A percentile compares a stretch with the other conserved stretches of the same genome.
phyloP scores from a whole-genome alignment of 805 yeast species.

The Candida loeiensis region DNA sequence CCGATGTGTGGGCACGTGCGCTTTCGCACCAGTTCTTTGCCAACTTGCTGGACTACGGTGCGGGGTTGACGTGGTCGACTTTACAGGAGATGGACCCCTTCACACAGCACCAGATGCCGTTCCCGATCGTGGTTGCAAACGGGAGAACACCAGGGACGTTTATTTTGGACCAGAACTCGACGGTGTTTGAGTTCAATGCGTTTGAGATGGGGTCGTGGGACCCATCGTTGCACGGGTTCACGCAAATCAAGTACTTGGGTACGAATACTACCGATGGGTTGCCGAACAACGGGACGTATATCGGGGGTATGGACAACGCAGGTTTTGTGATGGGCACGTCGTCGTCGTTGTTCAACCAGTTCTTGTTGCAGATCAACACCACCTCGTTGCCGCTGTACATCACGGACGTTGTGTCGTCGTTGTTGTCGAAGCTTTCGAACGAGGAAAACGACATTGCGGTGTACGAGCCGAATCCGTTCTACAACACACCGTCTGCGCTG shows the following conservation, averaged over 20 bases:
- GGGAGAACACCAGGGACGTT: constrained; percentile 24
- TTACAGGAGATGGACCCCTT: constrained; percentile 19
- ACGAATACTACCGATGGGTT: constrained; percentile 18
- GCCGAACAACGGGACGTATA: constrained; percentile 17
- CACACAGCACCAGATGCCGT: constrained; percentile 25
- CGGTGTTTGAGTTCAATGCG: constrained; percentile 25
- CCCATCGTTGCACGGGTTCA: constrained; percentile 22
- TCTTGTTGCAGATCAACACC: constrained; percentile 17
- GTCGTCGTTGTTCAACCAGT: constrained; percentile 25
- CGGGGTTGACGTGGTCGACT: constrained; percentile 23
- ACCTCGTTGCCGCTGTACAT: constrained; percentile 16
- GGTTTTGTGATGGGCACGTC: constrained; percentile 26
- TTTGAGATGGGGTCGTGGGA: constrained; percentile 30
- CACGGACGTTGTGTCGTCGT: constrained; percentile 18
- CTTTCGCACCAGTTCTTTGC: constrained; percentile 38
- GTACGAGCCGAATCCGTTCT: constrained; percentile 38
- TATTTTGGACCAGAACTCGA: constrained; percentile 24
- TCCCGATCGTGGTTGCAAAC: constrained; percentile 25
- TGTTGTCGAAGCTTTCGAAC: constrained; percentile 35
- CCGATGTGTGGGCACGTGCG: constrained; percentile 45
- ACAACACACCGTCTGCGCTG: constrained; percentile 29
- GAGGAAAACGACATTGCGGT: constrained; percentile 36
- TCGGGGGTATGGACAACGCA: constrained; percentile 25
- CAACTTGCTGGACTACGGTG: constrained; percentile 23
- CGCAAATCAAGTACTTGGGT: constrained; percentile 24